Percentiles rank a stretch among this genome's conserved stretches.
These are phyloP conservation scores for Calonectria hongkongensis DNA, from an alignment of 2,329 filamentous ascomycete species.

Conservation along the genomic window DNA sequence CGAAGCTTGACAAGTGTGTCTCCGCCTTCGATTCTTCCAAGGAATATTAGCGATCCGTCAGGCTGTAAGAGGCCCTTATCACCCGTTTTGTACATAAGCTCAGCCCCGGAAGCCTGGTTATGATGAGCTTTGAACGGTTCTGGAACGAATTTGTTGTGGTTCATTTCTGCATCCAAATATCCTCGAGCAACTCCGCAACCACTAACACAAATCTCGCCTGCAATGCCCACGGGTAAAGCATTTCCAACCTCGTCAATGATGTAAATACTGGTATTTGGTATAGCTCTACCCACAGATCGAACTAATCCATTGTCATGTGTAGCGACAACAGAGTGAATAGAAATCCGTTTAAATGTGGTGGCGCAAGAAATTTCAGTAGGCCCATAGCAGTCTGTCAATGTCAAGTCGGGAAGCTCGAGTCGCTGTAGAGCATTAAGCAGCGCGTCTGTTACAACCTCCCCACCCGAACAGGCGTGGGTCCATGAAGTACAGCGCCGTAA, in stretches of 20 bases:
- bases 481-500: neutral
- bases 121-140: neutral
- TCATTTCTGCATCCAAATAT: neutral
- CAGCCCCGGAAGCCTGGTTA: neutral
- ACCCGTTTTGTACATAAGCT: neutral
- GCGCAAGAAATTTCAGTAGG: neutral
- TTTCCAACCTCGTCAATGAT: neutral
- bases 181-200: neutral
- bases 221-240: neutral
- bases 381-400: neutral
- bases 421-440: neutral
- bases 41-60: neutral
- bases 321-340: neutral
- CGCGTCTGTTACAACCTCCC: neutral
- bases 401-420: neutral
- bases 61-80: neutral
- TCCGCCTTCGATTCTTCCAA: neutral
- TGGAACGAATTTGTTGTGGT: neutral
- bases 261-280: neutral
- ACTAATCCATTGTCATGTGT: neutral
- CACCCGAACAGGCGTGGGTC: neutral
- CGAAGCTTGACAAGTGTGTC: neutral
- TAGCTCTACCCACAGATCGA: neutral
- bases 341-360: neutral
- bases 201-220: neutral